A percentile compares a stretch with the other conserved stretches of the same genome.
phyloP scores from a whole-genome alignment of 2,329 filamentous ascomycete genomes.

The Rutstroemia sp. region DNA sequence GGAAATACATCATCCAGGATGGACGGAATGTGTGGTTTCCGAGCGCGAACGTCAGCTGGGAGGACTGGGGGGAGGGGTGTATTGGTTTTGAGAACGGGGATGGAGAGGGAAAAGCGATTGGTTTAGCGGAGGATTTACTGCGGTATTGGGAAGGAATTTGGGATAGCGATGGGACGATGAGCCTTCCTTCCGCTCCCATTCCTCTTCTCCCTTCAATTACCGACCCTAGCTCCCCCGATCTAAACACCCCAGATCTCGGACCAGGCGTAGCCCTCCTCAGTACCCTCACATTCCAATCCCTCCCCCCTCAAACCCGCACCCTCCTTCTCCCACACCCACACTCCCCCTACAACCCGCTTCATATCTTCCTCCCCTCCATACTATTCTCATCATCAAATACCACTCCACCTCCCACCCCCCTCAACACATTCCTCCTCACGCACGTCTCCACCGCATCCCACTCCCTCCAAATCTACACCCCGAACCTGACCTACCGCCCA shows the following conservation, averaged over 20 bases:
- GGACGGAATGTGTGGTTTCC: constrained; percentile 59
- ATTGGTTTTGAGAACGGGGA: constrained; percentile 52
- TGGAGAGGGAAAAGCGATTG: constrained; percentile 10
- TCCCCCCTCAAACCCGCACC: background rate
- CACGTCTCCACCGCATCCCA: constrained; percentile 33
- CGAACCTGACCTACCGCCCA: constrained; percentile 65
- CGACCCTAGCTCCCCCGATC: background rate
- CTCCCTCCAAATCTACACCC: constrained; percentile 66
- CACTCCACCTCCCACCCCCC: constrained; percentile 58
- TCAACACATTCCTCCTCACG: constrained; percentile 29
- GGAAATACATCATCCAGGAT: constrained; percentile 74
- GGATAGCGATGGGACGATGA: constrained; percentile 3
- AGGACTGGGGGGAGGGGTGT: constrained; percentile 78
- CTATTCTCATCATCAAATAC: constrained; percentile 51
- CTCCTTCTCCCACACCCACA: constrained; percentile 14
- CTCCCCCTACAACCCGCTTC: constrained; percentile 7
- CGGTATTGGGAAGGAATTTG: constrained; percentile 5
- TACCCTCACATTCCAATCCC: background rate
- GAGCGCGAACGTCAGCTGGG: constrained; percentile 81
- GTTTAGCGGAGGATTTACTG: constrained; percentile 41
- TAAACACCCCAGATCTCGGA: background rate
- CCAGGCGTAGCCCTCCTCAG: constrained; percentile 40
- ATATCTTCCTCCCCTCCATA: constrained; percentile 14
- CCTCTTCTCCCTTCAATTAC: background rate
- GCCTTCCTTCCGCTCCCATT: background rate